phyloP scores from a whole-genome alignment of 148 eudicot species.

The Vaccinium macrocarpon region DNA sequence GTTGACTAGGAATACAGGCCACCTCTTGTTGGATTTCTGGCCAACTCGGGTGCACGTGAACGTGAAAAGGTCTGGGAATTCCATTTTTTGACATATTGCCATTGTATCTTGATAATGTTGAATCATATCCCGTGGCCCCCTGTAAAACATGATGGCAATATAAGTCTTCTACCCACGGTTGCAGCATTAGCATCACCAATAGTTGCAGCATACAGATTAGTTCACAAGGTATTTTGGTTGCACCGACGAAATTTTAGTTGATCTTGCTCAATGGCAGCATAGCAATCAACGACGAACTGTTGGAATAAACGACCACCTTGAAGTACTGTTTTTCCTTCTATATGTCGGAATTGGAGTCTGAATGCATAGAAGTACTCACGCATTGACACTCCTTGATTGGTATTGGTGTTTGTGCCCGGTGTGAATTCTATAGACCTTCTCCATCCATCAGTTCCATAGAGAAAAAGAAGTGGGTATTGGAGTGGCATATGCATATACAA shows the following conservation, averaged over 20 bases:
- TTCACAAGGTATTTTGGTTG: background rate
- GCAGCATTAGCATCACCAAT: background rate
- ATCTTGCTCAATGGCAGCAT: constrained; percentile 5
- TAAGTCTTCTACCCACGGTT: background rate
- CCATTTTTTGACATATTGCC: background rate
- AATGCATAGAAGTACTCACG: constrained; percentile 1
- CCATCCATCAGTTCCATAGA: background rate
- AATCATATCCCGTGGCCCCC: background rate
- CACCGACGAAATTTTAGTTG: background rate
- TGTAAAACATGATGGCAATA: background rate
- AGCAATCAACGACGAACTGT: constrained; percentile 1
- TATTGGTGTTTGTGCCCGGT: background rate
- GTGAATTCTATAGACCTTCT: background rate
- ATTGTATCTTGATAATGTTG: background rate
- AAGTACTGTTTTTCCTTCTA: background rate
- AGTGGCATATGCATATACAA: background rate
- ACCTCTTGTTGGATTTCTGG: background rate
- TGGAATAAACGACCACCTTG: background rate
- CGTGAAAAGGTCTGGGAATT: background rate
- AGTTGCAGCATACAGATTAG: background rate
- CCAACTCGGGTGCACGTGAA: background rate
- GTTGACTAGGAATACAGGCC: background rate
- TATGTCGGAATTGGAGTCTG: background rate
- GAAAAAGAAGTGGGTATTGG: background rate
- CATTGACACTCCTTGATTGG: background rate